phyloP scores from a whole-genome alignment of 306 rosid genomes.

The Ziziphus jujuba region DNA sequence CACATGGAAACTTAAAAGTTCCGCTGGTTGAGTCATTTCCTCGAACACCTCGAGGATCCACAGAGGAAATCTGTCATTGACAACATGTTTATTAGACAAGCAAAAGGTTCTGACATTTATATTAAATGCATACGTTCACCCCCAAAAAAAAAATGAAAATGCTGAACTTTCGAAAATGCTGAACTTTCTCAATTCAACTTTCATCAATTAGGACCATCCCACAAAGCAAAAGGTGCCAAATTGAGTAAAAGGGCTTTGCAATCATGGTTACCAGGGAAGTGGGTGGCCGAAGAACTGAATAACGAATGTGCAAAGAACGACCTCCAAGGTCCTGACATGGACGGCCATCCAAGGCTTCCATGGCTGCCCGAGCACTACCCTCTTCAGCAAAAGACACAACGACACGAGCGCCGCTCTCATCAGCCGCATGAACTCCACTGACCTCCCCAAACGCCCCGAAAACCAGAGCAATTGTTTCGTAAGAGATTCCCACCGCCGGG shows the following conservation, averaged over 20 bases:
- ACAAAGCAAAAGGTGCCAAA: neutral
- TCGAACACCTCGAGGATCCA: too few relatives aligned
- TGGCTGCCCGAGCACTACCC: conserved; percentile 55
- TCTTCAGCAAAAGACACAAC: conserved; percentile 56
- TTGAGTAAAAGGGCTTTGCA: neutral
- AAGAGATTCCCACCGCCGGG: conserved; percentile 63
- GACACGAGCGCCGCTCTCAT: conserved; percentile 80
- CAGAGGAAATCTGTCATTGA: neutral
- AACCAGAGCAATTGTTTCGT: conserved; percentile 47
- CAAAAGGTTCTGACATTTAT: too few relatives aligned
- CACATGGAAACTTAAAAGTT: too few relatives aligned
- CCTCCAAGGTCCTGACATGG: conserved; percentile 67
- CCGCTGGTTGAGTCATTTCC: too few relatives aligned
- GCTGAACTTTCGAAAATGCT: too few relatives aligned
- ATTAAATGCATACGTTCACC: too few relatives aligned
- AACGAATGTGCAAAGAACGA: conserved; percentile 70
- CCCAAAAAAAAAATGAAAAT: too few relatives aligned
- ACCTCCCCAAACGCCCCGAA: conserved; percentile 66
- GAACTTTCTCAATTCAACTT: too few relatives aligned
- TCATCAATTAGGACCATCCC: neutral
- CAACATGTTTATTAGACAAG: neutral
- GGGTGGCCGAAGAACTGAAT: conserved; percentile 68
- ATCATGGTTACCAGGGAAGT: conserved; percentile 37
- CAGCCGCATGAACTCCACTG: conserved; percentile 67
- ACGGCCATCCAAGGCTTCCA: conserved; percentile 56